Evolutionary conservation across 2,329 filamentous ascomycete genomes (phyloP).

Genomic region (Cercospora sp.): DNA sequence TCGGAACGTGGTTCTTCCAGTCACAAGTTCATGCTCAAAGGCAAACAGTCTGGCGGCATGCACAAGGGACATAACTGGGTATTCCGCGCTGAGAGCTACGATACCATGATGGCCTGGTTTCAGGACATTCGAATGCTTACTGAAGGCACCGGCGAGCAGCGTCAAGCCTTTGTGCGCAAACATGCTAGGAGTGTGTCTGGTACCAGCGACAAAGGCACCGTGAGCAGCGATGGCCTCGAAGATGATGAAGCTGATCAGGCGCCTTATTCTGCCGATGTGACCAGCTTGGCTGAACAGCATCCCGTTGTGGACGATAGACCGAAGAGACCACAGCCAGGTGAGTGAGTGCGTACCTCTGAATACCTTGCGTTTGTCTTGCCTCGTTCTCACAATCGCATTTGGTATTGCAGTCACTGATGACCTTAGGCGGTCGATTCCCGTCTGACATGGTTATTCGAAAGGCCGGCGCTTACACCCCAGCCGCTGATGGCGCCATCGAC

Average conservation of each 20-base stretch:
- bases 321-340: constrained; percentile 83
- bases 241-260: constrained; percentile 68
- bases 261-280: constrained; percentile 63
- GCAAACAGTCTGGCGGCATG: constrained; percentile 87
- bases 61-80: constrained; percentile 76
- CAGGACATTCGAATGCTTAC: constrained; percentile 88
- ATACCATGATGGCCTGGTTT: constrained; percentile 97
- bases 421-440: constrained; percentile 72
- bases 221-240: constrained; percentile 70
- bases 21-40: constrained; percentile 97
- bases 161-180: constrained; percentile 79
- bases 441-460: constrained; percentile 84
- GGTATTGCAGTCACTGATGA: constrained; percentile 22
- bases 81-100: constrained; percentile 69
- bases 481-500: constrained; percentile 75
- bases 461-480: constrained; percentile 60
- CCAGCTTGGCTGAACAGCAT: constrained; percentile 41
- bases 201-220: constrained; percentile 57
- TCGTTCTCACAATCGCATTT: constrained; percentile 18
- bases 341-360: constrained; percentile 40
- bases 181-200: constrained; percentile 78
- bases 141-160: constrained; percentile 83
- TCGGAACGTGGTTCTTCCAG: constrained; percentile 79
- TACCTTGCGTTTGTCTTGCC: constrained; percentile 26
- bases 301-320: constrained; percentile 46